Percentiles rank a stretch among this genome's conserved stretches.
Evolutionary conservation across 371 early-diverging fungal genomes (phyloP).

Genomic region (Cokeromyces recurvatus): DNA sequence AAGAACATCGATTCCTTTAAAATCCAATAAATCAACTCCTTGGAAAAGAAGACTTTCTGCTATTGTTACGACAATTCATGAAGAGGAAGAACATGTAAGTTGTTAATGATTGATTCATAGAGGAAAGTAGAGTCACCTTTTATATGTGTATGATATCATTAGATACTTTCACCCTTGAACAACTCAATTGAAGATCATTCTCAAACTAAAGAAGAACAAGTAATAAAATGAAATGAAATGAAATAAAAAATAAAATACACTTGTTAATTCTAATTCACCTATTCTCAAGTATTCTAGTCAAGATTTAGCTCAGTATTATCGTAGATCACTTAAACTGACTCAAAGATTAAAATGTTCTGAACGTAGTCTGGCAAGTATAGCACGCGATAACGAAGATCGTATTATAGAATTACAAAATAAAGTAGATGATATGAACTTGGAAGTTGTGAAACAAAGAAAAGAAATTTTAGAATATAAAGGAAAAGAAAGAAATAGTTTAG

Average conservation of each 20-base stretch:
- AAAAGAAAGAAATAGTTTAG: constrained; percentile 49
- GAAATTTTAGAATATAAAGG: constrained; percentile 50
- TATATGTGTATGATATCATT: too few species aligned
- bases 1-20: constrained; percentile 15
- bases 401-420: constrained; percentile 42
- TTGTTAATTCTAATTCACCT: too few species aligned
- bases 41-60: constrained; percentile 31
- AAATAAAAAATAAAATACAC: too few species aligned
- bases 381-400: constrained; percentile 53
- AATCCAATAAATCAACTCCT: constrained; percentile 14
- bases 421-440: constrained; percentile 49
- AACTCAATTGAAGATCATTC: too few species aligned
- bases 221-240: too few species aligned
- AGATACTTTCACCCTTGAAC: too few species aligned
- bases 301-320: constrained; percentile 41
- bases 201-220: too few species aligned
- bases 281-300: not conserved
- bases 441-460: constrained; percentile 39
- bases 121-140: too few species aligned
- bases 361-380: constrained; percentile 41
- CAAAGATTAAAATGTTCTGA: constrained; percentile 46
- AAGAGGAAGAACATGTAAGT: too few species aligned
- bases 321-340: constrained; percentile 49
- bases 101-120: too few species aligned
- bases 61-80: too few species aligned